phyloP scores from a whole-genome alignment of 2,329 filamentous ascomycete genomes.

The Aspergillus hortae region DNA sequence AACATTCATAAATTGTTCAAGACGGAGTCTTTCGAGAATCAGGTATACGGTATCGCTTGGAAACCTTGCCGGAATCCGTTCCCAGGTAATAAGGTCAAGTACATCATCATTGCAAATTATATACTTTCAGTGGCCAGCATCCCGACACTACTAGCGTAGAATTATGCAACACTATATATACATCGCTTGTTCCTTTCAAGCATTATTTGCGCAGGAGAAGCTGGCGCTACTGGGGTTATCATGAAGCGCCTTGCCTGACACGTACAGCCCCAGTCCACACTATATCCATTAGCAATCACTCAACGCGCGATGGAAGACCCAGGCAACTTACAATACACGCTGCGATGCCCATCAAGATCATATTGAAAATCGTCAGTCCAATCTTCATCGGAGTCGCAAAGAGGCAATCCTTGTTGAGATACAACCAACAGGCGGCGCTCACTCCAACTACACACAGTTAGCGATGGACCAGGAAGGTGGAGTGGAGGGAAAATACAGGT shows the following conservation, averaged over 20 bases:
- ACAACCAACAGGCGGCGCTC: slow-evolving; percentile 27
- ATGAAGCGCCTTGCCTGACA: slow-evolving; percentile 26
- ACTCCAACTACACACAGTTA: slow-evolving; percentile 11
- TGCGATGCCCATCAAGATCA: slow-evolving; percentile 14
- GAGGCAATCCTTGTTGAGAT: slow-evolving; percentile 21
- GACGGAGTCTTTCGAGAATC: no score
- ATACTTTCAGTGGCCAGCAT: no score
- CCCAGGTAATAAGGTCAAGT: no score
- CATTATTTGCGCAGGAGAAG: slow-evolving; percentile 28
- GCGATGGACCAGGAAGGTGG: background rate
- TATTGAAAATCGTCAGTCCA: slow-evolving; percentile 16
- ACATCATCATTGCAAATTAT: no score
- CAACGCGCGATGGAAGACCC: background rate
- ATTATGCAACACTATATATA: background rate
- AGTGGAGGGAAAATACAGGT: slow-evolving; percentile 33
- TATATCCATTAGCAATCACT: slow-evolving; percentile 9
- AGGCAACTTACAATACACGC: slow-evolving; percentile 13
- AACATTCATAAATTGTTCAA: no score
- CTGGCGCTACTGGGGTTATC: slow-evolving; percentile 23
- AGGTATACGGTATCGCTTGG: no score
- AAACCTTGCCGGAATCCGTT: no score
- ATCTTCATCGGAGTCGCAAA: slow-evolving; percentile 21
- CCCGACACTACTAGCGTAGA: no score
- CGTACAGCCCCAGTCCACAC: slow-evolving; percentile 32
- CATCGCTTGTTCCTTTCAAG: slow-evolving; percentile 1